phyloP scores from a whole-genome alignment of 257 asterid species.

The Petunia axillaris region DNA sequence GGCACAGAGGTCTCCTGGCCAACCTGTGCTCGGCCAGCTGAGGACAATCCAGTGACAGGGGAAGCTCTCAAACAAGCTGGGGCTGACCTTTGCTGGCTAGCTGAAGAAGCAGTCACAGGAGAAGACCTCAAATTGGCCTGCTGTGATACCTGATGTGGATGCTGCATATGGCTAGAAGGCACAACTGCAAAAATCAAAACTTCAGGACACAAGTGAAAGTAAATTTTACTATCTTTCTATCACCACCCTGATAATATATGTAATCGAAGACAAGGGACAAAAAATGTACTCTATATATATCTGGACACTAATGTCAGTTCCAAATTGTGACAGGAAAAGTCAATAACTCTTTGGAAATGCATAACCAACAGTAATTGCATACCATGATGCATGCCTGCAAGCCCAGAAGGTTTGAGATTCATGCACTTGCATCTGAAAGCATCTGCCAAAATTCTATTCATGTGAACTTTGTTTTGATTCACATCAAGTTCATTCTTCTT shows the following conservation, averaged over 20 bases:
- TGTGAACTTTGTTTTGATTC: constrained; percentile 43
- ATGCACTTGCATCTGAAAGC: constrained; percentile 47
- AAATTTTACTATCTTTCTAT: not conserved
- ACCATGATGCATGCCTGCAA: constrained; percentile 60
- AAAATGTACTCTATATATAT: not conserved
- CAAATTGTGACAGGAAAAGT: not conserved
- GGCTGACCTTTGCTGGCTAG: constrained; percentile 21
- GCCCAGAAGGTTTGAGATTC: constrained; percentile 53
- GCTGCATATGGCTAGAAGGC: constrained; percentile 47
- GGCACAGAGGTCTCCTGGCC: constrained; percentile 26
- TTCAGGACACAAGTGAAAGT: constrained; percentile 6
- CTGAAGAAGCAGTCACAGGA: constrained; percentile 30
- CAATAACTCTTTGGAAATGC: not conserved
- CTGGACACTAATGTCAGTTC: not conserved
- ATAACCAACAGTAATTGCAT: constrained; percentile 29
- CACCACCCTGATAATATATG: constrained; percentile 22
- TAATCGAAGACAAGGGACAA: constrained; percentile 5
- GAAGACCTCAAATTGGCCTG: constrained; percentile 38
- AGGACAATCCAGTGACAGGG: constrained; percentile 24
- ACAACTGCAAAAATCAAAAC: constrained; percentile 42
- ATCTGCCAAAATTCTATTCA: constrained; percentile 62
- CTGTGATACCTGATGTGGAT: constrained; percentile 42
- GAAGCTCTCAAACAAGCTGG: constrained; percentile 19
- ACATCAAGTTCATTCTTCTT: constrained; percentile 44
- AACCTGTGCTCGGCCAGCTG: constrained; percentile 31